Evolutionary conservation across 1,139 yeast genomes (phyloP), one percentile per base, ranked within the genome.

Genomic region (Yamadazyma friedrichii): DNA sequence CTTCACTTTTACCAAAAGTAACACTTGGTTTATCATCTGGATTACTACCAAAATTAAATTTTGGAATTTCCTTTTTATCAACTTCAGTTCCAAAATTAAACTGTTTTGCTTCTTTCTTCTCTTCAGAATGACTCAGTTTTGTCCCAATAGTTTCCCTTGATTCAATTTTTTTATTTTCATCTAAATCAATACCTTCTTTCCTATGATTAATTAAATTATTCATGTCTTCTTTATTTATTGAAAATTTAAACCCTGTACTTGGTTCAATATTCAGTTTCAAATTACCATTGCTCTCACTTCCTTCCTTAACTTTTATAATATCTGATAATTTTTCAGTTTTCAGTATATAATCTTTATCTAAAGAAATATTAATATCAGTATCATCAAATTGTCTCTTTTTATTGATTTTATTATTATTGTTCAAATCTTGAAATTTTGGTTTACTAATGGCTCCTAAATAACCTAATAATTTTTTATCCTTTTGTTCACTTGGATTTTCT

Each of bases 201-300:
- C 61, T 48, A 33, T 52, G 57, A 27, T 51, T 50, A 8, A 62
- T 45, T 10, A 65, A 55, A 9, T 56, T 52, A 28, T 51, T 45
- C 30, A 67, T 52, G 34, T 61, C 61, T 9, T 52, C 50, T 37
- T 59, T 56, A 35, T 63, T 62, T 12, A 65, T 58, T 8, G 63
- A 55, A 44, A 70, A 69, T 28, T 64, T 58, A 52, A 70, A 70
- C 1, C 73, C 75, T 2, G 65, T 56, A 33, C 72, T 67, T 13
- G 76, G 76, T 17, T 58, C 60, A 8, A 53, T 38, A 1, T 50
- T 26, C 16, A 47, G 45, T 5, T 46, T 44, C 9, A 45, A 42
- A 9, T 31, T 40, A 15, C 38, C 42, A 20, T 44, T 41, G 4
- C 35, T 45, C 6, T 12, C 13, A 27, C 11, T 13, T 5, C 20